phyloP scores from a whole-genome alignment of 306 rosid species.

The Arachis stenosperma region DNA sequence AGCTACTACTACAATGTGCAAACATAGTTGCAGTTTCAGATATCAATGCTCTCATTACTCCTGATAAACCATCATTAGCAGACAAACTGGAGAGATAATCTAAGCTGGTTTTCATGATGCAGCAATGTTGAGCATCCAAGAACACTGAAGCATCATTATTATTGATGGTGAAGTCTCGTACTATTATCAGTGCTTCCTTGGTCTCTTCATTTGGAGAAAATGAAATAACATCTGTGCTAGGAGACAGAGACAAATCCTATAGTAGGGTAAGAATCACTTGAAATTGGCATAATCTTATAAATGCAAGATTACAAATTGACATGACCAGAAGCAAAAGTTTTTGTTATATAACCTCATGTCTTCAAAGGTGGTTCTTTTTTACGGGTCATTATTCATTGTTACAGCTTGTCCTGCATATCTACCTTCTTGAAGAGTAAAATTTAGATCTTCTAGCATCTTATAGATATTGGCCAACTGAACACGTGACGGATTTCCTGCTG shows the following conservation, averaged over 20 bases:
- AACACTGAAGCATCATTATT: too few relatives aligned
- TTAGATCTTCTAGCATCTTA: slow-evolving; percentile 34
- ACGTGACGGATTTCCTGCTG: slow-evolving; percentile 44
- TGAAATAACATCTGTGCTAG: neutral
- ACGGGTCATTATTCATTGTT: slow-evolving; percentile 5
- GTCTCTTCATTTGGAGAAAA: too few relatives aligned
- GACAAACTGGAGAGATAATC: too few relatives aligned
- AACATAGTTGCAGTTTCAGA: too few relatives aligned
- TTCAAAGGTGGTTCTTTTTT: slow-evolving; percentile 21
- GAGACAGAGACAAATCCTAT: neutral
- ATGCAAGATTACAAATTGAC: neutral
- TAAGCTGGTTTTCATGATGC: too few relatives aligned
- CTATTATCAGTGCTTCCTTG: too few relatives aligned
- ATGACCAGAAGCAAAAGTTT: neutral
- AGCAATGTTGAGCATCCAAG: too few relatives aligned
- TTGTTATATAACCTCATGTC: slow-evolving; percentile 2
- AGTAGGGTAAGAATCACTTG: neutral
- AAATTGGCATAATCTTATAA: neutral
- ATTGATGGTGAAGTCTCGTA: too few relatives aligned
- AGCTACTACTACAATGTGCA: too few relatives aligned
- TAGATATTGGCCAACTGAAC: slow-evolving; percentile 22
- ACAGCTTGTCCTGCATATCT: slow-evolving; percentile 26
- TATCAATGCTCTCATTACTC: too few relatives aligned
- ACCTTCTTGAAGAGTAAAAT: slow-evolving; percentile 36
- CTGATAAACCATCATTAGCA: too few relatives aligned